A percentile compares a stretch with the other conserved stretches of the same genome.
Evolutionary conservation across 2,329 filamentous ascomycete species (phyloP).

Genomic region (Arthrinium puccinioides): DNA sequence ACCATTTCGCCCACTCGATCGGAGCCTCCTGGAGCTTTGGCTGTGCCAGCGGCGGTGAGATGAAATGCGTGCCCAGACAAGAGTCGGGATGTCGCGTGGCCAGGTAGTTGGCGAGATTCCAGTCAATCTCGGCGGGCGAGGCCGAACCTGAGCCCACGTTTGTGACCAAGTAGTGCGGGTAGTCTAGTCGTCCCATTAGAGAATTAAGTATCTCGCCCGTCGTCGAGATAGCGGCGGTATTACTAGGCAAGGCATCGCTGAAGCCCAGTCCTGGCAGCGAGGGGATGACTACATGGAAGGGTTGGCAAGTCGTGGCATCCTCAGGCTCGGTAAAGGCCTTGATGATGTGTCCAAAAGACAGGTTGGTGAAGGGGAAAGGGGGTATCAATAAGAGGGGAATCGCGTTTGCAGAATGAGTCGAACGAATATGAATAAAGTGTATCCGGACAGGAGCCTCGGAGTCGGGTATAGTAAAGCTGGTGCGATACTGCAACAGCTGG

Average conservation of each 20-base stretch:
- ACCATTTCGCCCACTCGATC: conserved; percentile 48
- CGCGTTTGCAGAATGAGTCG: conserved; percentile 39
- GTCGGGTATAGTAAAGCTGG: conserved; percentile 36
- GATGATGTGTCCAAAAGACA: conserved; percentile 51
- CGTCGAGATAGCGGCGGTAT: conserved; percentile 38
- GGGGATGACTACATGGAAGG: conserved; percentile 61
- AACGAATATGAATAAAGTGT: conserved; percentile 58
- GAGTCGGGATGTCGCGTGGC: conserved; percentile 37
- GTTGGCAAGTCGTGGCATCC: conserved; percentile 33
- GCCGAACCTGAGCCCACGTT: conserved; percentile 41
- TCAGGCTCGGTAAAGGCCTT: conserved; percentile 46
- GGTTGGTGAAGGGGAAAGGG: conserved; percentile 57
- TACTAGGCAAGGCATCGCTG: conserved; percentile 51
- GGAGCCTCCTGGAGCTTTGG: conserved; percentile 39
- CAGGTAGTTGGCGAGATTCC: conserved; percentile 39
- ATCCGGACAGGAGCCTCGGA: conserved; percentile 41
- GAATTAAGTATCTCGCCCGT: conserved; percentile 49
- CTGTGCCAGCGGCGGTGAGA: conserved; percentile 45
- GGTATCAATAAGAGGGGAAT: conserved; percentile 59
- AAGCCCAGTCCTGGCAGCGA: conserved; percentile 61
- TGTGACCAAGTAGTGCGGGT: conserved; percentile 49
- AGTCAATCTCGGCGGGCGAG: conserved; percentile 43
- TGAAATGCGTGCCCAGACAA: conserved; percentile 54
- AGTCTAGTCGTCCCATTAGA: conserved; percentile 55
- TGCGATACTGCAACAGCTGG: conserved; percentile 58